Percentiles rank a stretch among this genome's conserved stretches.
Conservation (phyloP, 306 rosid genomes). For the Lotus japonicus region DNA sequence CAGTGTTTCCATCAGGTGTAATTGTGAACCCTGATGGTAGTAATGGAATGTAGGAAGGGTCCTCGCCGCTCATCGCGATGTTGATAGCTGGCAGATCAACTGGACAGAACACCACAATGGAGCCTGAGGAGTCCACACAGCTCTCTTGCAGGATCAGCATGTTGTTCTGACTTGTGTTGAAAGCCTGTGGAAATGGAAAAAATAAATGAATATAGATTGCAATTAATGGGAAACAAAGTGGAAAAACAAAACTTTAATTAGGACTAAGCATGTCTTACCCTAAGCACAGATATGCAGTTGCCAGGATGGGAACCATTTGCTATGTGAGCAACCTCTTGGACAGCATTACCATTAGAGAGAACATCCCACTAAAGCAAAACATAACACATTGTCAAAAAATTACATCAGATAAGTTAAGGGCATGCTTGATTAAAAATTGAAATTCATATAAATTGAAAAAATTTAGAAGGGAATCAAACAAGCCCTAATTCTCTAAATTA, state of each 20-base stretch:
- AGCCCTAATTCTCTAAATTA: no score
- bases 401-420: neutral
- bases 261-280: conserved; percentile 36
- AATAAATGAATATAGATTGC: neutral
- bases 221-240: neutral
- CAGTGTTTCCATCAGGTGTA: conserved; percentile 48
- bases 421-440: no score
- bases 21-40: conserved; percentile 86
- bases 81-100: conserved; percentile 77
- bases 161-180: conserved; percentile 84
- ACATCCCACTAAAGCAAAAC: conserved; percentile 78
- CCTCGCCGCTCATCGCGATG: conserved; percentile 93
- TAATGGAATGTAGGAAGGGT: conserved; percentile 75
- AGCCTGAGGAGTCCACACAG: conserved; percentile 79
- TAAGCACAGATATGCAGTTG: conserved; percentile 81
- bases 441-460: no score
- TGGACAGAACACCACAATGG: conserved; percentile 81
- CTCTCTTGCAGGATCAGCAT: conserved; percentile 95
- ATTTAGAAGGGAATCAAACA: no score
- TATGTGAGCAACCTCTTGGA: conserved; percentile 92
- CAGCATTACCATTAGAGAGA: conserved; percentile 74
- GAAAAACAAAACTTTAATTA: neutral
- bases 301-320: conserved; percentile 93
- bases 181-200: conserved; percentile 20
- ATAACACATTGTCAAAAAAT: neutral